Evolutionary conservation across 306 rosid species (phyloP).

Genomic region (Cicer judaicum): DNA sequence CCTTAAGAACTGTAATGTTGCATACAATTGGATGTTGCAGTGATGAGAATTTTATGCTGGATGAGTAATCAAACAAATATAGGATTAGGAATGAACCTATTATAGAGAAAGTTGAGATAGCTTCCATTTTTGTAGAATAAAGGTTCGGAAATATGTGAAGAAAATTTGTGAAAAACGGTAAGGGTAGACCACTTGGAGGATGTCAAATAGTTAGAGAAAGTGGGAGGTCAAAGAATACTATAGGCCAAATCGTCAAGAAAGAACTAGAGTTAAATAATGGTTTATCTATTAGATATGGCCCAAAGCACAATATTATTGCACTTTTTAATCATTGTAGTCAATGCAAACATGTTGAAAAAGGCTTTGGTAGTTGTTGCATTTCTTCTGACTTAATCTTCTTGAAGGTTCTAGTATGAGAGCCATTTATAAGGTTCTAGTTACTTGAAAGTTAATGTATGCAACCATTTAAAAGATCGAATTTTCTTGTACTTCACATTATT

Average conservation of each 20-base stretch:
- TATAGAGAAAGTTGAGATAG: background rate
- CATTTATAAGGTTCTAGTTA: conserved; percentile 25
- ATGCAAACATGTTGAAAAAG: background rate
- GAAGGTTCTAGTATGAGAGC: conserved; percentile 11
- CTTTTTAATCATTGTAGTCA: background rate
- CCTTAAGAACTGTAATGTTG: conserved; percentile 12
- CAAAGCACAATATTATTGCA: background rate
- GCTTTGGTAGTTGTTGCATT: conserved; percentile 9
- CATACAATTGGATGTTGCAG: background rate
- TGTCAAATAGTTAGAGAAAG: conserved; percentile 9
- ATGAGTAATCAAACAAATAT: conserved; percentile 7
- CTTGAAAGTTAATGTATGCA: conserved; percentile 22
- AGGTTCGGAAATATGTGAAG: background rate
- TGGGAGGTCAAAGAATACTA: conserved; percentile 20
- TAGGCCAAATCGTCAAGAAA: background rate
- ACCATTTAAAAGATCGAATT: conserved; percentile 34
- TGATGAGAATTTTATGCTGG: background rate
- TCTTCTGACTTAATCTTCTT: conserved; percentile 28
- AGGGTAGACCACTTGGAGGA: background rate
- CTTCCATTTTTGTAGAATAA: background rate
- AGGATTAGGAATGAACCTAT: conserved; percentile 10
- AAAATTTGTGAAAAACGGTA: background rate
- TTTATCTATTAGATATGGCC: background rate
- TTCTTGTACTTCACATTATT: conserved; percentile 14
- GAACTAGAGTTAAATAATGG: background rate